Evolutionary conservation across 2,329 filamentous ascomycete genomes (phyloP).

Genomic region (Sporothrix globosa): DNA sequence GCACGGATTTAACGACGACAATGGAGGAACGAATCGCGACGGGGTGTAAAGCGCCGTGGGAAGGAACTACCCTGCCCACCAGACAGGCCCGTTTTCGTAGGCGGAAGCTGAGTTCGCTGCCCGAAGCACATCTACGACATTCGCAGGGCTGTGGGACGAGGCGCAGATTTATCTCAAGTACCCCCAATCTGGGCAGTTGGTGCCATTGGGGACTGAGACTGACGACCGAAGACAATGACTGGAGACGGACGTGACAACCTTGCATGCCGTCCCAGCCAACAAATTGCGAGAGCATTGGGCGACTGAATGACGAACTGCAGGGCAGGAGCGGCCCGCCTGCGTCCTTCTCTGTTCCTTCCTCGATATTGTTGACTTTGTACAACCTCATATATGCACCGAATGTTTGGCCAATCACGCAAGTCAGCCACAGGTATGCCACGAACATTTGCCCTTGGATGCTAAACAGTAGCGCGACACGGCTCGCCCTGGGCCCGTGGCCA

Average conservation of each 20-base stretch:
- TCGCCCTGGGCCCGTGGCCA: not conserved
- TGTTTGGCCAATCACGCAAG: not conserved
- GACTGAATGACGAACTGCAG: not conserved
- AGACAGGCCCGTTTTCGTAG: too few species aligned
- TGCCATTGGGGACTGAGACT: too few species aligned
- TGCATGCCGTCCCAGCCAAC: not conserved
- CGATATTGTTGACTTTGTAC: not conserved
- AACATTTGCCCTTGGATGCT: not conserved
- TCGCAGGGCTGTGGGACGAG: too few species aligned
- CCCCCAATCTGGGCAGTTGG: too few species aligned
- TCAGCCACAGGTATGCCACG: not conserved
- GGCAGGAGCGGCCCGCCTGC: not conserved
- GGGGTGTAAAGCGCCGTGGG: not conserved
- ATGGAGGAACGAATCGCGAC: not conserved
- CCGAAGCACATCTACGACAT: too few species aligned
- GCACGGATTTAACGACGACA: not conserved
- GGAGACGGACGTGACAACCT: too few species aligned
- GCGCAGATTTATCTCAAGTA: too few species aligned
- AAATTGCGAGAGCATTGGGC: too few species aligned
- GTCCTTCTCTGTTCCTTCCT: not conserved
- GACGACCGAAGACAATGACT: too few species aligned
- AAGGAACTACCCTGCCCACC: not conserved
- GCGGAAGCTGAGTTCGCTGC: too few species aligned
- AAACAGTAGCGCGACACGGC: constrained; percentile 11
- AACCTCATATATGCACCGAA: not conserved